These are phyloP conservation scores for Rhizoclosmatium sp. DNA, from an alignment of 192 early-diverging fungal genomes.

Conservation along the genomic window DNA sequence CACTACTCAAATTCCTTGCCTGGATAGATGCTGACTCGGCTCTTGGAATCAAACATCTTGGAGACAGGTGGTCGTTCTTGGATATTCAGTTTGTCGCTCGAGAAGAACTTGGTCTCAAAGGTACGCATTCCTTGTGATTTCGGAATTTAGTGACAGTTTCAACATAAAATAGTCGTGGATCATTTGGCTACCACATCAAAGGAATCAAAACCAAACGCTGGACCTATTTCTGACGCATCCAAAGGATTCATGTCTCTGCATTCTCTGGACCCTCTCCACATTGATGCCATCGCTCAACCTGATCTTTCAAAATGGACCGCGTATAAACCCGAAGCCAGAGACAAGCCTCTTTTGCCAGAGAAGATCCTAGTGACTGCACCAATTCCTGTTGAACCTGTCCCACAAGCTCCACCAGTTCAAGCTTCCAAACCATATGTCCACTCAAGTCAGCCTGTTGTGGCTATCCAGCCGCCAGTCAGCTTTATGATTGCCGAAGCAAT, in stretches of 20 bases:
- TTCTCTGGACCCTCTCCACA: neutral
- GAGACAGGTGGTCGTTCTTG: constrained; percentile 78
- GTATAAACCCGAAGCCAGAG: constrained; percentile 64
- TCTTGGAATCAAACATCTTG: constrained; percentile 47
- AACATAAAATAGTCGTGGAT: no score
- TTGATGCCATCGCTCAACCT: constrained; percentile 66
- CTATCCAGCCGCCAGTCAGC: neutral
- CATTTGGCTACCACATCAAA: no score
- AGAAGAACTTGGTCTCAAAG: constrained; percentile 63
- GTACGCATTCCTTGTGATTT: neutral
- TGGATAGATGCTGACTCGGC: constrained; percentile 34
- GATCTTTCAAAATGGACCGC: constrained; percentile 76
- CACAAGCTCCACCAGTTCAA: constrained; percentile 1
- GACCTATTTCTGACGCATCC: no score
- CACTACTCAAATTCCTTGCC: no score
- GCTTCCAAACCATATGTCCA: neutral
- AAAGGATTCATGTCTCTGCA: no score
- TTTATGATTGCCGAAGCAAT: constrained; percentile 49
- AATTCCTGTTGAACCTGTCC: neutral
- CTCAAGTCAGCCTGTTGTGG: neutral
- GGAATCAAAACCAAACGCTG: no score
- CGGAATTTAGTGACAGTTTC: no score
- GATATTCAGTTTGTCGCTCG: constrained; percentile 77
- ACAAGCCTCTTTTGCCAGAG: neutral
- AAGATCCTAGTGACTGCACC: neutral